A percentile compares a stretch with the other conserved stretches of the same genome.
Evolutionary conservation across 805 yeast genomes (phyloP).

Genomic region (Nakazawaea anatomiae): DNA sequence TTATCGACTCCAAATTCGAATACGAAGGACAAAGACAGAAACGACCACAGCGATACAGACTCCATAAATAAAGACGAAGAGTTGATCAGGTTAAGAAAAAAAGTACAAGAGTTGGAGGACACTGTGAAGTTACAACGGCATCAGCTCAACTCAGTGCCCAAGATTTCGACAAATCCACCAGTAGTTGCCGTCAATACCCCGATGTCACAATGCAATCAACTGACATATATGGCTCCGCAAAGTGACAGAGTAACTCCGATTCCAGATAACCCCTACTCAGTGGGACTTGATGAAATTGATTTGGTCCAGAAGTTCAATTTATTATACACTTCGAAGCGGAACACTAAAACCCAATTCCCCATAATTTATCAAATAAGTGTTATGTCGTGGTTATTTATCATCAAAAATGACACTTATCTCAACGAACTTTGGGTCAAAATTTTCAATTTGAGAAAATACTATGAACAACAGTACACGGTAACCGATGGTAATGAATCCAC

Average conservation of each 20-base stretch:
- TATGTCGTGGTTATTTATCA: conserved; percentile 53
- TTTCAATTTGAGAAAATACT: conserved; percentile 27
- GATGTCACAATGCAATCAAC: conserved; percentile 5
- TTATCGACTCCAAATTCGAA: conserved; percentile 9
- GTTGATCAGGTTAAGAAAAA: conserved; percentile 15
- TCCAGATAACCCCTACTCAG: conserved; percentile 2
- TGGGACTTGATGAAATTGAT: conserved; percentile 18
- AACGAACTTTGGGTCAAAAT: conserved; percentile 45
- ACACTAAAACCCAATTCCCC: conserved; percentile 28
- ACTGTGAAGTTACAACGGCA: conserved; percentile 1
- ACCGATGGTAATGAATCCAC: conserved; percentile 24
- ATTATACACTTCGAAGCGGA: conserved; percentile 28
- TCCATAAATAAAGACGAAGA: conserved; percentile 18
- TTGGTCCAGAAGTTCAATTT: conserved; percentile 27
- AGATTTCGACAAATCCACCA: neutral
- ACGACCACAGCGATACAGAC: conserved; percentile 6
- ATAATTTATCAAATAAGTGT: conserved; percentile 36
- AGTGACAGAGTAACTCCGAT: neutral
- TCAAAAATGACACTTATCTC: conserved; percentile 52
- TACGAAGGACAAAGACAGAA: conserved; percentile 4
- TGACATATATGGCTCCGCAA: conserved; percentile 1
- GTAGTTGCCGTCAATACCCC: neutral
- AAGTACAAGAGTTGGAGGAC: conserved; percentile 23
- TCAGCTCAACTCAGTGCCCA: neutral
- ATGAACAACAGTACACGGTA: conserved; percentile 28